These are phyloP conservation scores for Botrytis galanthina DNA, from an alignment of 2,329 filamentous ascomycete species.

Conservation along the genomic window DNA sequence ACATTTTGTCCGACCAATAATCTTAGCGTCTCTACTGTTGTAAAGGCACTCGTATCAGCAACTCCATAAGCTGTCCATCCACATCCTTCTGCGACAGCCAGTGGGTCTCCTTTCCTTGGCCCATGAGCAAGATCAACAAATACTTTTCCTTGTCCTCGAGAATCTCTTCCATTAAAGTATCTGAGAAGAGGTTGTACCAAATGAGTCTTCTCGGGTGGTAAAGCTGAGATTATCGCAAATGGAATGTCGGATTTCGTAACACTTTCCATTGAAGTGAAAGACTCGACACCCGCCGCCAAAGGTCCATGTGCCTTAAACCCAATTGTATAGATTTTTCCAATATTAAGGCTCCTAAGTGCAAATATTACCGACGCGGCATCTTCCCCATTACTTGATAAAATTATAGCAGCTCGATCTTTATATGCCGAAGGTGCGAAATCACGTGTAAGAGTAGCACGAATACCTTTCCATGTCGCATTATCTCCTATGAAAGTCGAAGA, in stretches of 20 bases:
- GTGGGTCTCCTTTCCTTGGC: slow-evolving; percentile 64
- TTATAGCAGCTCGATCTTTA: slow-evolving; percentile 69
- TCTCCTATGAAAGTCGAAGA: slow-evolving; percentile 67
- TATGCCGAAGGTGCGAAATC: slow-evolving; percentile 84
- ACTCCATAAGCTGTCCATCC: slow-evolving; percentile 79
- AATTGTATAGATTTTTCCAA: slow-evolving; percentile 79
- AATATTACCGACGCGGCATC: slow-evolving; percentile 79
- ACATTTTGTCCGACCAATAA: slow-evolving; percentile 83
- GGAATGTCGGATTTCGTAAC: slow-evolving; percentile 77
- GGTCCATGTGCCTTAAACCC: slow-evolving; percentile 68
- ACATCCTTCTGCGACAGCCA: slow-evolving; percentile 66
- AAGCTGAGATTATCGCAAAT: slow-evolving; percentile 77
- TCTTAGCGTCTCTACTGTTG: slow-evolving; percentile 76
- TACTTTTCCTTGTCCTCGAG: slow-evolving; percentile 54
- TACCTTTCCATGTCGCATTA: slow-evolving; percentile 83
- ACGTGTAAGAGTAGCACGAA: slow-evolving; percentile 74
- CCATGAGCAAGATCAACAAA: slow-evolving; percentile 73
- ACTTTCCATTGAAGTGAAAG: slow-evolving; percentile 69
- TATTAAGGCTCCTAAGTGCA: slow-evolving; percentile 70
- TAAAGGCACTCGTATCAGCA: slow-evolving; percentile 79
- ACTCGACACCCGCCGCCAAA: slow-evolving; percentile 63
- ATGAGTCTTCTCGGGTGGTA: slow-evolving; percentile 74
- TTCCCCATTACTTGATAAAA: slow-evolving; percentile 69
- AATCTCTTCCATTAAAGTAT: slow-evolving; percentile 50
- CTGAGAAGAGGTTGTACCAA: slow-evolving; percentile 75